Conservation (phyloP, 2,329 filamentous ascomycete species). For the Exophiala xenobiotica region DNA sequence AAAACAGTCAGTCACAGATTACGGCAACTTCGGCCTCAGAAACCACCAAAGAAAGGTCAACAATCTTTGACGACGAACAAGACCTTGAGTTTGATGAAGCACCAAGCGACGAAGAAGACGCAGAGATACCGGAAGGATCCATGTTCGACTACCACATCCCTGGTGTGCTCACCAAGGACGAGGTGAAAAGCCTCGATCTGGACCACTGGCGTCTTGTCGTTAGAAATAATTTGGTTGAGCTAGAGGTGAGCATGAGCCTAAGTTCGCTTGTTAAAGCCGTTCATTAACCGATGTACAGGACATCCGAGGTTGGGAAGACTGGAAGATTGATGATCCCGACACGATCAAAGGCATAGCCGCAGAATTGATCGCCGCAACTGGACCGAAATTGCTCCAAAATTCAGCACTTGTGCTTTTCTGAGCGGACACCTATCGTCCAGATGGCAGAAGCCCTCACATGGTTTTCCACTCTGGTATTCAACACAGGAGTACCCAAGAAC, state of each 20-base stretch:
- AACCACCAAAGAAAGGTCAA: slow-evolving; percentile 20
- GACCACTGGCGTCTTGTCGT: slow-evolving; percentile 46
- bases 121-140: slow-evolving; percentile 34
- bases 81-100: slow-evolving; percentile 32
- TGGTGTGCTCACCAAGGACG: slow-evolving; percentile 44
- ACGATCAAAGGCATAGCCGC: slow-evolving; percentile 49
- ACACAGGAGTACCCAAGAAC: too few species aligned
- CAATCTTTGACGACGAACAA: slow-evolving; percentile 24
- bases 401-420: slow-evolving; percentile 29
- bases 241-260: slow-evolving; percentile 38
- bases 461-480: too few species aligned
- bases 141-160: slow-evolving; percentile 49
- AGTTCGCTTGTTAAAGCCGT: neutral
- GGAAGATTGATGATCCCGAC: slow-evolving; percentile 42
- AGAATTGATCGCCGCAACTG: slow-evolving; percentile 47
- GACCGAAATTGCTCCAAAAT: slow-evolving; percentile 42
- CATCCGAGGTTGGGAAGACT: slow-evolving; percentile 47
- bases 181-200: slow-evolving; percentile 44
- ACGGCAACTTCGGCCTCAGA: too few species aligned
- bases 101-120: slow-evolving; percentile 39
- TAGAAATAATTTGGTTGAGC: slow-evolving; percentile 43
- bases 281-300: slow-evolving; percentile 35
- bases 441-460: too few species aligned
- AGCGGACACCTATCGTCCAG: slow-evolving; percentile 1
- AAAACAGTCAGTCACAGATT: too few species aligned